Evolutionary conservation across 208 protist species (phyloP).

Genomic region (Leptomonas pyrrhocoris): DNA sequence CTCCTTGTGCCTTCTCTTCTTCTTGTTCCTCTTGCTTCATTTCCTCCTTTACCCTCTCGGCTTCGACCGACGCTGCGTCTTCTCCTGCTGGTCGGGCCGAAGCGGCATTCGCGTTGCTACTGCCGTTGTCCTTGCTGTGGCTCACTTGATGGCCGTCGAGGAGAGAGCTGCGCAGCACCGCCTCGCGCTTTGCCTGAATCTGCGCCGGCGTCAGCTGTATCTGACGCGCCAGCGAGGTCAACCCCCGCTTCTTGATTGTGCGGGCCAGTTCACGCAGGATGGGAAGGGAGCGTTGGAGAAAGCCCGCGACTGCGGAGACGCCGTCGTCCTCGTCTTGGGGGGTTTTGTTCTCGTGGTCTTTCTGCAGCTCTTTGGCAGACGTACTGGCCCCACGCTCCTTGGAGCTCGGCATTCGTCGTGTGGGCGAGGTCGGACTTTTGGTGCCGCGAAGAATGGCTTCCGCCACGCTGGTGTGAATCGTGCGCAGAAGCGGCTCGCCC

Average conservation of each 20-base stretch:
- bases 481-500: constrained; percentile 36
- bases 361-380: too few species aligned
- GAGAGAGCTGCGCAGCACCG: constrained; percentile 53
- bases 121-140: background rate
- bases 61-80: background rate
- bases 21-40: constrained; percentile 6
- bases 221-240: constrained; percentile 47
- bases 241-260: constrained; percentile 45
- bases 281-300: constrained; percentile 39
- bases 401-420: background rate
- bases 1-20: background rate
- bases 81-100: too few species aligned
- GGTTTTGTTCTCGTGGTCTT: background rate
- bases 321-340: background rate
- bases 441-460: constrained; percentile 4
- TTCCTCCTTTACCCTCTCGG: background rate
- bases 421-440: background rate
- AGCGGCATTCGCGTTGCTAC: background rate
- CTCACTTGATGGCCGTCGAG: constrained; percentile 19
- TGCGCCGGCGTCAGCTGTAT: constrained; percentile 50
- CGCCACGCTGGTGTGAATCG: constrained; percentile 22
- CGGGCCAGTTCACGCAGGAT: constrained; percentile 57
- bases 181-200: constrained; percentile 71
- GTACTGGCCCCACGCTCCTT: background rate
- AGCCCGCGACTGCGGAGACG: background rate